Base-by-base conservation (phyloP, 495 filamentous ascomycete species). In the Talaromyces thailandensis region DNA sequence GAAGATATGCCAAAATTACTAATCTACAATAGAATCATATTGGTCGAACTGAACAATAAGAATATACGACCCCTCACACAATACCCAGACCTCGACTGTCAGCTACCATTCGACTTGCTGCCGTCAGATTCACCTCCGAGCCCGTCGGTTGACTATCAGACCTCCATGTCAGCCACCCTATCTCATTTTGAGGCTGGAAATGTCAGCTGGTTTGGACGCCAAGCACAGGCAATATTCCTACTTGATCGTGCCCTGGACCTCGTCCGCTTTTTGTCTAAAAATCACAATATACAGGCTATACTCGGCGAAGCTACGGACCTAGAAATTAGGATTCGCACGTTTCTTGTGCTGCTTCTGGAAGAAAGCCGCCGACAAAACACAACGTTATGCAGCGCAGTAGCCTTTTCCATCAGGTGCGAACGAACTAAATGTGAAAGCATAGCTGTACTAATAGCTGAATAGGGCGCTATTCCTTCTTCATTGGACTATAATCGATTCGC, bases 331-430 rank as follows among this genome's bases (percentile, higher is more conserved):
- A 32, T 61, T 25, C 59, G 59, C 23, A 29, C 50, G 16, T 61
- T 51, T 16, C 26, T 61, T 0, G 59, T 21, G 8, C 26, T 61
- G 18, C 8, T 61, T 3, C 8, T 61, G 16, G 23, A 32, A n/a
- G 59, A 61, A 24, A 61, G 59, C n/a, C 26, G 43, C 59, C 21
- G 28, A 21, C 29, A 52, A 11, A 28, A 52, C 2, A 51, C 26
- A 2, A 21, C 23, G 3, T 52, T 61, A n/a, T 61, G 59, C 12
- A 51, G 32, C 11, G 14, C 59, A 40, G 59, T 61, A 8, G 59
- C 59, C 18, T 40, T 61, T 16, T 50, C 37, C 16, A 61, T 61
- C 40, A 61, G 59, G 59, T 61, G 52, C 2, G 59, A 2, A 31
- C 5, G n/a, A 16, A 11, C n/a, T 35, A 57, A 57, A 4, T 7